Percentiles rank a stretch among this genome's conserved stretches.
These are phyloP conservation scores for Hygrophila difformis DNA, from an alignment of 257 asterid genomes.

Conservation along the genomic window DNA sequence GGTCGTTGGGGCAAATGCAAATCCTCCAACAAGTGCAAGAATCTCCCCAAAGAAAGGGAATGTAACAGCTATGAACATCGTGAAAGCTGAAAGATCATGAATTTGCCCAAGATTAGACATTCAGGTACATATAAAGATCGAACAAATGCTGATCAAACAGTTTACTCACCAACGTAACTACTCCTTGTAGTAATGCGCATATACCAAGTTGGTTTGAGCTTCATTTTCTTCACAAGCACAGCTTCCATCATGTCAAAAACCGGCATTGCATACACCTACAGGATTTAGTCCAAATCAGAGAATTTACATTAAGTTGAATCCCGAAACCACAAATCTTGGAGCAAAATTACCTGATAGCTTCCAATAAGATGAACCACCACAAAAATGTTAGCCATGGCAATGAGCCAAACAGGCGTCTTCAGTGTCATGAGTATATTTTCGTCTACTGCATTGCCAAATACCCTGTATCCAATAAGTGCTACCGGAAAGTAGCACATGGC, in stretches of 20 bases:
- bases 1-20: constrained; percentile 27
- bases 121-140: neutral
- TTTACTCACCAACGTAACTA: constrained; percentile 35
- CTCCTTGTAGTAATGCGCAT: constrained; percentile 31
- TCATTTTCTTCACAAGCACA: constrained; percentile 33
- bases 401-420: constrained; percentile 20
- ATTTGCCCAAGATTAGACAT: neutral
- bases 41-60: constrained; percentile 25
- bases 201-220: constrained; percentile 23
- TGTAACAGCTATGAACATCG: constrained; percentile 20
- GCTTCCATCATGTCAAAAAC: constrained; percentile 48
- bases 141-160: neutral
- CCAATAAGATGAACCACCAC: constrained; percentile 28
- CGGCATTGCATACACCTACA: constrained; percentile 42
- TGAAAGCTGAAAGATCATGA: constrained; percentile 16
- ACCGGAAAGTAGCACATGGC: constrained; percentile 28
- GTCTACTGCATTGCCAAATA: constrained; percentile 17
- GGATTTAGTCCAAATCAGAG: too few species aligned
- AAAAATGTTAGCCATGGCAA: constrained; percentile 24
- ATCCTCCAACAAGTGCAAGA: constrained; percentile 22
- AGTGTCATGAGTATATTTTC: constrained; percentile 16
- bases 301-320: too few species aligned
- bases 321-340: too few species aligned
- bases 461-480: constrained; percentile 16
- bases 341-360: constrained; percentile 29